phyloP scores from a whole-genome alignment of 176 grass and related monocot species.

The Hordeum vulgare region MorexV3_pseudomolecules_assembly NC_058520.1:237660018-237660517 shows the following conservation, averaged over 20 bases:
- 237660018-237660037: not conserved
- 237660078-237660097: not conserved
- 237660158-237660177: not conserved
- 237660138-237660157: not conserved
- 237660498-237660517: no score
- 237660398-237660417: not conserved
- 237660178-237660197: not conserved
- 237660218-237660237: not conserved
- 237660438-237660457: not conserved
- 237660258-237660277: not conserved
- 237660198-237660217: not conserved
- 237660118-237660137: not conserved
- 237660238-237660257: not conserved
- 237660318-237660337: not conserved
- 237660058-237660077: not conserved
- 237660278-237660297: not conserved
- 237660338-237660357: not conserved
- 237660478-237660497: not conserved
- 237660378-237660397: not conserved
- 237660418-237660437: not conserved
- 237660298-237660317: not conserved
- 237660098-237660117: not conserved
- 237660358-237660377: not conserved
- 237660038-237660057: not conserved
- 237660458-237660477: not conserved